Evolutionary conservation across 345 rosid species (phyloP).

Genomic region (Boechera retrofracta): DNA sequence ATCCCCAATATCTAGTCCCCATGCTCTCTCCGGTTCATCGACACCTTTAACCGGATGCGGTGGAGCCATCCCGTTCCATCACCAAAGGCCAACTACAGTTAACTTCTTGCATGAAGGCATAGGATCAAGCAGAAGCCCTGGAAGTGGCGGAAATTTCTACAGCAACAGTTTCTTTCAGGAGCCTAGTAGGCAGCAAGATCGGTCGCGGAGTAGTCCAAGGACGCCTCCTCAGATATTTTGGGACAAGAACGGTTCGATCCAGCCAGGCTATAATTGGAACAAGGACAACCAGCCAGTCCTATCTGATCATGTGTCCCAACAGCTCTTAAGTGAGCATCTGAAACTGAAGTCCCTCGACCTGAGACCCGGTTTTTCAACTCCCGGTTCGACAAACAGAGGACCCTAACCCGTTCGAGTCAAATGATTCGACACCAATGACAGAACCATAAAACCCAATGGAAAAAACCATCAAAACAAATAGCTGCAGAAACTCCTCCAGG

Average conservation of each 20-base stretch:
- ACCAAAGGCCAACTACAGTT: slow-evolving; percentile 51
- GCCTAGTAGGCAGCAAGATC: slow-evolving; percentile 52
- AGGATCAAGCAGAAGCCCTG: slow-evolving; percentile 50
- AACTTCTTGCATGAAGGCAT: slow-evolving; percentile 61
- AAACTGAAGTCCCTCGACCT: slow-evolving; percentile 62
- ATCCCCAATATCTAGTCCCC: slow-evolving; percentile 72
- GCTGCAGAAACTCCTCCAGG: slow-evolving; percentile 31
- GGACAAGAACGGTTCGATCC: slow-evolving; percentile 53
- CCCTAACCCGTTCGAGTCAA: slow-evolving; percentile 35
- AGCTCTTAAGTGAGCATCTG: slow-evolving; percentile 63
- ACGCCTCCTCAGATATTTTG: slow-evolving; percentile 59
- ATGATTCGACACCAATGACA: slow-evolving; percentile 37
- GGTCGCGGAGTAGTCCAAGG: slow-evolving; percentile 57
- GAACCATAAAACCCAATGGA: slow-evolving; percentile 35
- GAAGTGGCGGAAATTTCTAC: slow-evolving; percentile 57
- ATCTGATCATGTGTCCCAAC: slow-evolving; percentile 71
- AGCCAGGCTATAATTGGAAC: slow-evolving; percentile 50
- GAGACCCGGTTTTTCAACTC: slow-evolving; percentile 53
- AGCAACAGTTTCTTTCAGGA: slow-evolving; percentile 55
- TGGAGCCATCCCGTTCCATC: slow-evolving; percentile 69
- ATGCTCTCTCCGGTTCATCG: slow-evolving; percentile 65
- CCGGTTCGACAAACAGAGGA: slow-evolving; percentile 51
- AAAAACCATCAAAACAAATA: slow-evolving; percentile 33
- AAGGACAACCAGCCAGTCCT: slow-evolving; percentile 57
- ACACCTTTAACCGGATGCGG: slow-evolving; percentile 64